Percentiles rank a stretch among this genome's conserved stretches.
These are phyloP conservation scores for Erysimum cheiranthoides DNA, from an alignment of 345 rosid genomes.

Conservation along the genomic window DNA sequence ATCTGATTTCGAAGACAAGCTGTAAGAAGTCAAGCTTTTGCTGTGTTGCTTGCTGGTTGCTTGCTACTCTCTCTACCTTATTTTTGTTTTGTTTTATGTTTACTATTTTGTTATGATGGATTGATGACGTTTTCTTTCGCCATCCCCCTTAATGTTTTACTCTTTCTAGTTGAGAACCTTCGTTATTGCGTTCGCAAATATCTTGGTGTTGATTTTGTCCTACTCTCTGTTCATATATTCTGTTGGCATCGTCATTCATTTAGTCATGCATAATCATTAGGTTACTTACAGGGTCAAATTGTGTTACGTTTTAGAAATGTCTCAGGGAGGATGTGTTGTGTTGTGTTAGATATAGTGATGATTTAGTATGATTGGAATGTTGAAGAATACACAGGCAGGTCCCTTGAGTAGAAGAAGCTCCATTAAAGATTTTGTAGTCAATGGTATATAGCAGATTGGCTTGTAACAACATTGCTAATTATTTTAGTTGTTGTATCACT, in stretches of 20 bases:
- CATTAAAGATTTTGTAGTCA: no score
- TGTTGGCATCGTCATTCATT: background rate
- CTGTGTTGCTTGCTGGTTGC: background rate
- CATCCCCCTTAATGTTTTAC: background rate
- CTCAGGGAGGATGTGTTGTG: no score
- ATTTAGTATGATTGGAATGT: no score
- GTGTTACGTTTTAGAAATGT: no score
- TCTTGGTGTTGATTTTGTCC: background rate
- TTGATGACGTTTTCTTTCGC: constrained; percentile 3
- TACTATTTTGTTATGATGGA: constrained; percentile 12
- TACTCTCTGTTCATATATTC: background rate
- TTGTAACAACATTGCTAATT: no score
- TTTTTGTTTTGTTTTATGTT: background rate
- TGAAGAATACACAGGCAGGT: no score
- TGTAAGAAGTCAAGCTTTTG: constrained; percentile 41
- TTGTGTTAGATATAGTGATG: no score
- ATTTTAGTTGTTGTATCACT: no score
- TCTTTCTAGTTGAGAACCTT: constrained; percentile 1
- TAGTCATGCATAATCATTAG: background rate
- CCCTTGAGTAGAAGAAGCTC: no score
- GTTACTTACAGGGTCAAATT: background rate
- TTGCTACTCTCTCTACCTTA: background rate
- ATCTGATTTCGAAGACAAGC: constrained; percentile 79
- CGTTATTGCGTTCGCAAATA: background rate
- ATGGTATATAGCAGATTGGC: no score